Conservation (phyloP, 768 basidiomycete genomes). For the Nidula microcarpa region DNA sequence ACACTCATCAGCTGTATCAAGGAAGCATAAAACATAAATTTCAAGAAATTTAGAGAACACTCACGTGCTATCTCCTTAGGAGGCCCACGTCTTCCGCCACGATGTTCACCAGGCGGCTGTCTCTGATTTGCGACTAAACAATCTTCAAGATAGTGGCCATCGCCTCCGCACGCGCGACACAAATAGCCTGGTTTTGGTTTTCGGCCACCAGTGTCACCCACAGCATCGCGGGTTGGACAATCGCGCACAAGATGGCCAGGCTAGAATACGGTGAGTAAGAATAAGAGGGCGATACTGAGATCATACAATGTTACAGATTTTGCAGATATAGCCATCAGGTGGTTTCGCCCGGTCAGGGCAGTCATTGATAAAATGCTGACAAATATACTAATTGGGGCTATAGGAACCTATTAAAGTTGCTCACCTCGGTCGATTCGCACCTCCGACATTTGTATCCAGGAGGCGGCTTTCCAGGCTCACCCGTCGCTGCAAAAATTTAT, state of each 20-base stretch:
- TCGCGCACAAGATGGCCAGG: constrained; percentile 86
- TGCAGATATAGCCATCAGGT: constrained; percentile 85
- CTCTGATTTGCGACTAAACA: constrained; percentile 70
- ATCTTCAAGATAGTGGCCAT: constrained; percentile 82
- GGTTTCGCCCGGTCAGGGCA: constrained; percentile 77
- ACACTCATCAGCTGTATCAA: constrained; percentile 75
- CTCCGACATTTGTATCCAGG: constrained; percentile 74
- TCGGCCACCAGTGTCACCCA: constrained; percentile 79
- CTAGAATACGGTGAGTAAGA: constrained; percentile 24
- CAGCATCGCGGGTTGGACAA: constrained; percentile 76
- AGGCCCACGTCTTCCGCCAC: constrained; percentile 47
- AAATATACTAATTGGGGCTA: constrained; percentile 1
- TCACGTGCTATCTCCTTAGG: constrained; percentile 79
- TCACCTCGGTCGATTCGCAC: constrained; percentile 73
- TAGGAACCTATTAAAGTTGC: constrained; percentile 7
- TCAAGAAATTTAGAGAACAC: constrained; percentile 18
- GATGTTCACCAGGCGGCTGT: constrained; percentile 30
- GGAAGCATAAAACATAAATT: not conserved
- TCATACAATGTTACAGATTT: constrained; percentile 70
- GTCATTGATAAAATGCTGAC: constrained; percentile 70
- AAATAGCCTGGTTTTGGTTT: constrained; percentile 86
- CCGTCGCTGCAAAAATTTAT: constrained; percentile 19
- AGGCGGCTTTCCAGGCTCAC: constrained; percentile 56
- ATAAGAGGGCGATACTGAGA: constrained; percentile 2
- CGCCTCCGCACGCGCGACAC: constrained; percentile 89